Base-by-base conservation (phyloP, 2,329 filamentous ascomycete genomes). In the Aspergillus calidoustus region DNA sequence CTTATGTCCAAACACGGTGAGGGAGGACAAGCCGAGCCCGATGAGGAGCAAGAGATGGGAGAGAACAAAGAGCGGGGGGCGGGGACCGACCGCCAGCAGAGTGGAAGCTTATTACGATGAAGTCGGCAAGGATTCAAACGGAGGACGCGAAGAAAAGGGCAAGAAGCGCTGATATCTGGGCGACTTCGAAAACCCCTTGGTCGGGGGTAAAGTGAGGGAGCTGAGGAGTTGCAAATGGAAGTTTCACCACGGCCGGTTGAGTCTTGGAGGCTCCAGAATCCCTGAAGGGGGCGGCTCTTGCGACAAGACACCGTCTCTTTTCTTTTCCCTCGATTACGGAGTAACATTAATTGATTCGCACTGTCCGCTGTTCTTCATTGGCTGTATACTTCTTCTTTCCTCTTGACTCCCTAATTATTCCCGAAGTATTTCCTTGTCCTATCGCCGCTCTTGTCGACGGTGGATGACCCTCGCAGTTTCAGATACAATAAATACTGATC, bases 201-300 rank as follows among this genome's bases (percentile, higher is more conserved):
- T 48, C 59, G 57, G 51, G 54, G 55, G 49, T 41, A 56, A 63
- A 51, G 58, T 44, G 46, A 53, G 59, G 58, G 41, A 59, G 53
- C 49, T 49, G 57, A 44, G 52, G 56, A 46, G 60, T 57, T 53
- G 59, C 51, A 57, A 57, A 67, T 47, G 54, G 54, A 62, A 64
- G 60, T 66, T 64, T 66, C 65, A 65, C 58, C 58, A 60, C 44
- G 31, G 47, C 52, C 23, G 47, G 52, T 49, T 56, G 44, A 44
- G 47, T 30, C 34, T 41, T 19, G 43, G 53, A 60, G 58, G 58
- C 58, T 56, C 57, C 54, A 57, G 46, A 60, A 54, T 55, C 53
- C 58, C 52, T 57, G 54, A 60, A 64, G 64, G 57, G 57, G 60
- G 56, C 56, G 46, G 52, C 58, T 60, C 52, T 56, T 60, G 30